Conservation (phyloP, 164 flowering plant genomes). For the Magnolia kwangsiensis region DNA sequence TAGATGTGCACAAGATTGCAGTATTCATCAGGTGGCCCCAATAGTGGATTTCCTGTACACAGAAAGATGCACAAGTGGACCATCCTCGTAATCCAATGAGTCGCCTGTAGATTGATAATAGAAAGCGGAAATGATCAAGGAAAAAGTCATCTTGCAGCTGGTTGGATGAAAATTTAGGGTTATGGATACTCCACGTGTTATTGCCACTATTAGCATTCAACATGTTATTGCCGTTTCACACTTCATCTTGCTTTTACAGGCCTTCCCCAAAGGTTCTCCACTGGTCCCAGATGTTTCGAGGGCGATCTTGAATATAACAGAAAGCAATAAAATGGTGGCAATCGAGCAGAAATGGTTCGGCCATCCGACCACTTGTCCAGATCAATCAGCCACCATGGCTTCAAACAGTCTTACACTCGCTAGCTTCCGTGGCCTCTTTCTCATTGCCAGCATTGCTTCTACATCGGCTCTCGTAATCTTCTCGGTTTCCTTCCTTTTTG, state of each 20-base stretch:
- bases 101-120: too few relatives aligned
- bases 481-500: slow-evolving; percentile 16
- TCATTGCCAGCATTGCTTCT: slow-evolving; percentile 35
- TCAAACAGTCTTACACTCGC: slow-evolving; percentile 12
- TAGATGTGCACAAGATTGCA: too few relatives aligned
- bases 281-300: slow-evolving; percentile 38
- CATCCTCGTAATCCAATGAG: too few relatives aligned
- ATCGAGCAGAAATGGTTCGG: slow-evolving; percentile 32
- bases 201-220: background rate
- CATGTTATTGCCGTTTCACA: background rate
- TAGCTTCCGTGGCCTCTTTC: slow-evolving; percentile 34
- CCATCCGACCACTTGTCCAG: slow-evolving; percentile 10
- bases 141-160: too few relatives aligned
- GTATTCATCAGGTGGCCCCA: too few relatives aligned
- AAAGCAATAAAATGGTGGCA: slow-evolving; percentile 18
- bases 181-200: background rate
- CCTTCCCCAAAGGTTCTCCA: slow-evolving; percentile 34
- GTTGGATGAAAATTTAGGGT: too few relatives aligned
- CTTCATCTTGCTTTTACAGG: slow-evolving; percentile 17
- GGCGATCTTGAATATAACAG: slow-evolving; percentile 31
- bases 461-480: slow-evolving; percentile 18
- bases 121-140: too few relatives aligned
- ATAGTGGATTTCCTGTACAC: too few relatives aligned
- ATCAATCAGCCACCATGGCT: background rate
- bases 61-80: background rate